Conservation (phyloP, 1,284 basidiomycete species). For the Ganoderma lingzhi region DNA sequence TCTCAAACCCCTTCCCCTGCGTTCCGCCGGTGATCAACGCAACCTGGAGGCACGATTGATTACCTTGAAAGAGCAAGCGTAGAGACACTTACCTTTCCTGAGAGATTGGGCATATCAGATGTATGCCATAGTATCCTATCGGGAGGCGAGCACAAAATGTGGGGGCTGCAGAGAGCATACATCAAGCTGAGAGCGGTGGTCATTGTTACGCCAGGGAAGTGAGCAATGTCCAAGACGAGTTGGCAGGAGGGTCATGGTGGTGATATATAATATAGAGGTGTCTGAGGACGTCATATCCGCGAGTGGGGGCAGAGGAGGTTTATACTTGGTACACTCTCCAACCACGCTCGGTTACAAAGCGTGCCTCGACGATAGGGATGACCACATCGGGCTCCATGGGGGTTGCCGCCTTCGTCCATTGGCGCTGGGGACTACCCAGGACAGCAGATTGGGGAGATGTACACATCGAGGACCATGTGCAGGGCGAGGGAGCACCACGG, state of each 20-base stretch:
- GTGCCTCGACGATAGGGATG: conserved; percentile 1
- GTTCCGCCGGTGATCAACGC: conserved; percentile 55
- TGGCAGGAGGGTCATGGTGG: background rate
- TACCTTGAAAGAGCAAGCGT: no score
- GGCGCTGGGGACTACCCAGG: background rate
- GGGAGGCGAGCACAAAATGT: background rate
- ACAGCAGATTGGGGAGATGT: background rate
- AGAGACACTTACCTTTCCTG: conserved; percentile 17
- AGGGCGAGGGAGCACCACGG: no score
- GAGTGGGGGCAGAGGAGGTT: background rate
- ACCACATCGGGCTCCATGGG: conserved; percentile 15
- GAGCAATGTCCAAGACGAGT: background rate
- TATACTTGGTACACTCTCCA: background rate
- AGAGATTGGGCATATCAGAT: conserved; percentile 19
- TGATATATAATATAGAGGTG: background rate
- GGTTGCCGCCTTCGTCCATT: background rate
- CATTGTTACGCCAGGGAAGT: background rate
- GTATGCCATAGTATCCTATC: conserved; percentile 2
- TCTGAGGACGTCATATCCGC: background rate
- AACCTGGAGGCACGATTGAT: conserved; percentile 32
- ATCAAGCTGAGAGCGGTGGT: conserved; percentile 7
- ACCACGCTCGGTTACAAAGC: background rate
- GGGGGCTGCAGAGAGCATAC: background rate
- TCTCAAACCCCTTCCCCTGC: conserved; percentile 50
- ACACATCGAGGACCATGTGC: background rate